phyloP scores from a whole-genome alignment of 805 yeast species.

The Debaryomyces hansenii region DNA sequence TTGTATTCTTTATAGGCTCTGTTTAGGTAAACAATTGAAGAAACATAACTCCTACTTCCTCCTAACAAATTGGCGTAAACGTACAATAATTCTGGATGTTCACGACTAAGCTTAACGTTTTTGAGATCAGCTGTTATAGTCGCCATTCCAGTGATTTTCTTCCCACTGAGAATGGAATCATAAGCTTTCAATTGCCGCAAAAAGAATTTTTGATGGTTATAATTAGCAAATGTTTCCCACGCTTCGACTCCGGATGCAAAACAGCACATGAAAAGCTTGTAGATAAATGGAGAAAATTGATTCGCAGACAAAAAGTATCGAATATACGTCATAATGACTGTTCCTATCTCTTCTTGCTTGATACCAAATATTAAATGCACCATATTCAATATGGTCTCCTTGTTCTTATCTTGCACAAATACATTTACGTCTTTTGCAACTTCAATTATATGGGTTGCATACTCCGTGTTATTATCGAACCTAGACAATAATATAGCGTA shows the following conservation, averaged over 20 bases:
- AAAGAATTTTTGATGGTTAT: conserved; percentile 87
- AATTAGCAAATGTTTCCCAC: conserved; percentile 63
- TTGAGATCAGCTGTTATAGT: conserved; percentile 59
- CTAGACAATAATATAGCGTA: conserved; percentile 68
- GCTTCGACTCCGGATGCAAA: conserved; percentile 62
- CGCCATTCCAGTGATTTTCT: conserved; percentile 75
- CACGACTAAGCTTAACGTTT: conserved; percentile 33
- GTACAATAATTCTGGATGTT: conserved; percentile 68
- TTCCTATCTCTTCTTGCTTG: conserved; percentile 48
- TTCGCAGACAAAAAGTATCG: conserved; percentile 64
- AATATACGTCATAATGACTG: conserved; percentile 52
- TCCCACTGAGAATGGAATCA: conserved; percentile 61
- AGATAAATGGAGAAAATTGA: conserved; percentile 73
- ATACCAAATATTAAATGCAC: conserved; percentile 65
- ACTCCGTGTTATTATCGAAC: conserved; percentile 62
- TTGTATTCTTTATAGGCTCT: conserved; percentile 68
- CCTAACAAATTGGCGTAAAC: conserved; percentile 80
- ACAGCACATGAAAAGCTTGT: conserved; percentile 65
- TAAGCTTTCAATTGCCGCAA: conserved; percentile 87
- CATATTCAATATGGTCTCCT: conserved; percentile 59
- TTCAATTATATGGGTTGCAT: conserved; percentile 53
- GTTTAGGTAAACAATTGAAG: conserved; percentile 75
- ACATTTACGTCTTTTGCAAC: conserved; percentile 78
- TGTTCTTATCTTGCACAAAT: conserved; percentile 63
- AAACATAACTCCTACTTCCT: conserved; percentile 77